Evolutionary conservation across 805 yeast species (phyloP), one percentile per base, ranked within the genome.

Genomic region (Candida coleopterorum): DNA sequence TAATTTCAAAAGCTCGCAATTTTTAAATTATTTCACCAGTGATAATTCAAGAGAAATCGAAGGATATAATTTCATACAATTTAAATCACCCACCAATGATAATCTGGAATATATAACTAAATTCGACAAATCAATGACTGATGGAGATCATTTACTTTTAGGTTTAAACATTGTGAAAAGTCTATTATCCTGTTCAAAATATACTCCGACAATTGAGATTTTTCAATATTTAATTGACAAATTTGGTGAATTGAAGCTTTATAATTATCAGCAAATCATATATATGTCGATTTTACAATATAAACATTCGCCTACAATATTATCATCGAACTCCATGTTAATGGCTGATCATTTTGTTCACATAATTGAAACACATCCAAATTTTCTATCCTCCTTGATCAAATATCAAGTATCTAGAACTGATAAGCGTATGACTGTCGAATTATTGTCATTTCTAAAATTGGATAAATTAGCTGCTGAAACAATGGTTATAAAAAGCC

Each of bases 11-110:
- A 58, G 68, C 6, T 58, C 60, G 0, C 56, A 60, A 21, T 55
- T 50, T 42, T 50, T 62, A 25, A 62, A 58, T 37, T 60, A 61
- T 38, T 57, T 54, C 6, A 47, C 54, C 24, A 48, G 62, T 1
- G 70, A 64, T 31, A 47, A 53, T 2, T 35, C 46, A 5, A 45
- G 42, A n/a, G 41, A 40, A 25, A 41, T 57, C 2, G 53, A 45
- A 29, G 34, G 30, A 7, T 28, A 22, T 20, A 35, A 38, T 24
- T 43, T 35, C 9, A 34, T 47, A 3, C 23, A 32, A n/a, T 48
- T 52, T 17, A 31, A 41, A 11, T 38, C 39, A 14, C 37, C 42
- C 2, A 33, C 30, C 14, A 44, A 41, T 10, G 42, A 46, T 31
- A 48, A 52, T 29, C 32, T 45, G 2, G 61, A 60, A 30, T 55